Conservation (phyloP, 495 filamentous ascomycete genomes). For the Glarea lozoyensis region DNA sequence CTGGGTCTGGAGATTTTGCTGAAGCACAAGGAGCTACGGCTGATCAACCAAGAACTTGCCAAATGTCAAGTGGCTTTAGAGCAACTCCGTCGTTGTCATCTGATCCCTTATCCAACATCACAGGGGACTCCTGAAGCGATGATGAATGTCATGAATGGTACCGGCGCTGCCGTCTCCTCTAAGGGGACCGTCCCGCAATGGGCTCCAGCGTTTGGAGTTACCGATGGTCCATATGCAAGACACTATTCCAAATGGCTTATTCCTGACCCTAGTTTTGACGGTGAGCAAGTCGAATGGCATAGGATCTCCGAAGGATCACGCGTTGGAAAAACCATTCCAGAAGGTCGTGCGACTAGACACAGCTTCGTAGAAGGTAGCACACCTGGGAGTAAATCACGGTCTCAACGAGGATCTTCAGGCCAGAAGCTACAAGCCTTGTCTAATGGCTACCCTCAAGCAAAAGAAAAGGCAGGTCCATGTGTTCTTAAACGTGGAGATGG, state of each 20-base stretch:
- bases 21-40: slow-evolving; percentile 87
- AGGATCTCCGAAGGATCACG: slow-evolving; percentile 25
- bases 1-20: slow-evolving; percentile 85
- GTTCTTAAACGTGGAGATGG: slow-evolving; percentile 44
- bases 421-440: slow-evolving; percentile 65
- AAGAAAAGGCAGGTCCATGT: slow-evolving; percentile 51
- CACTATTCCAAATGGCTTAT: slow-evolving; percentile 95
- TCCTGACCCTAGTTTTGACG: slow-evolving; percentile 80
- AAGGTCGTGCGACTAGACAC: slow-evolving; percentile 66
- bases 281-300: slow-evolving; percentile 35
- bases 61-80: slow-evolving; percentile 95
- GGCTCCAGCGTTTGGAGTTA: slow-evolving; percentile 79
- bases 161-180: slow-evolving; percentile 57
- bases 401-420: slow-evolving; percentile 46
- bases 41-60: slow-evolving; percentile 93
- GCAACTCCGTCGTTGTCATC: slow-evolving; percentile 81
- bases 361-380: slow-evolving; percentile 50
- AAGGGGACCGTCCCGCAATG: slow-evolving; percentile 43
- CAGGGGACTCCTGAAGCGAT: slow-evolving; percentile 51
- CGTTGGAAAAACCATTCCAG: slow-evolving; percentile 37
- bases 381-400: slow-evolving; percentile 50
- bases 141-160: slow-evolving; percentile 59
- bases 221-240: slow-evolving; percentile 82
- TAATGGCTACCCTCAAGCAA: slow-evolving; percentile 58
- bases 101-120: slow-evolving; percentile 75